Percentiles rank a stretch among this genome's conserved stretches.
These are phyloP conservation scores for Iberis pinnata DNA, from an alignment of 345 rosid species.

Conservation along the genomic window DNA sequence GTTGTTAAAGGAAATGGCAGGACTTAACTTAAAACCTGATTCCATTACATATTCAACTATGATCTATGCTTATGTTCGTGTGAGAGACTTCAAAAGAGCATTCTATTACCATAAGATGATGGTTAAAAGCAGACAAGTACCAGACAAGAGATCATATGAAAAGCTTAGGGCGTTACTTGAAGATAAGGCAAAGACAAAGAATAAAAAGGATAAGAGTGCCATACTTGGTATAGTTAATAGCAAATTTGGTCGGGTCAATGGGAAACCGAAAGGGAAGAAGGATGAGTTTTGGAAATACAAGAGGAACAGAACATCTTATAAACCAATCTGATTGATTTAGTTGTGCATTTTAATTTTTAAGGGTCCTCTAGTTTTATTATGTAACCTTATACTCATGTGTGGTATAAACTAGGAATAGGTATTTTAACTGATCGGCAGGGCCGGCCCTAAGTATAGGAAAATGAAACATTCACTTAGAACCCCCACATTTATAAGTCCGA, in stretches of 20 bases:
- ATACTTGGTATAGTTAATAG: constrained; percentile 75
- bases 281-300: constrained; percentile 89
- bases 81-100: constrained; percentile 81
- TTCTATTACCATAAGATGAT: constrained; percentile 81
- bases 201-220: constrained; percentile 64
- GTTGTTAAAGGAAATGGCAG: constrained; percentile 71
- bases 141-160: constrained; percentile 61
- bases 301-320: constrained; percentile 33
- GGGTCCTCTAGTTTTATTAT: too few species aligned
- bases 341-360: too few species aligned
- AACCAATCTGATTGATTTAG: too few species aligned
- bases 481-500: too few species aligned
- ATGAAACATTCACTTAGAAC: too few species aligned
- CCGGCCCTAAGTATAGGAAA: too few species aligned
- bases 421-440: too few species aligned
- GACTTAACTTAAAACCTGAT: constrained; percentile 64
- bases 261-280: constrained; percentile 61
- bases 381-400: too few species aligned
- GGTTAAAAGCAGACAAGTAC: constrained; percentile 76
- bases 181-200: constrained; percentile 62
- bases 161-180: constrained; percentile 74
- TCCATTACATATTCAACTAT: constrained; percentile 74
- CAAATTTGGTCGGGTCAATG: constrained; percentile 54
- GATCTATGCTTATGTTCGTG: constrained; percentile 80
- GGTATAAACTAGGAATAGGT: too few species aligned